A percentile compares a stretch with the other conserved stretches of the same genome.
Conservation (phyloP, 148 eudicot species). For the Silene latifolia region DNA sequence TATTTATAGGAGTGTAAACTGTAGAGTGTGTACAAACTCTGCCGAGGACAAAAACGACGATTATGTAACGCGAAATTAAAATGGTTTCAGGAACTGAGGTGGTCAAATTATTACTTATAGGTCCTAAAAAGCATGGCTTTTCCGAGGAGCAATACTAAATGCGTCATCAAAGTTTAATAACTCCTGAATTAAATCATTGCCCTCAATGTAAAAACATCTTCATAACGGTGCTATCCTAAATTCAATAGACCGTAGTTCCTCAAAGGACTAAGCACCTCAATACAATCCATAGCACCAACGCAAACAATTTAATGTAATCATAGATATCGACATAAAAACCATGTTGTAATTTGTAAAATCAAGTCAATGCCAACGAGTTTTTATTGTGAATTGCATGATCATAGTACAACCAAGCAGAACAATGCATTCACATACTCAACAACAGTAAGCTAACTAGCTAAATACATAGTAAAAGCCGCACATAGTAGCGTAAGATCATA, state of each 20-base stretch:
- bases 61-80: background rate
- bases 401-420: background rate
- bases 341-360: too few species aligned
- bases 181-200: background rate
- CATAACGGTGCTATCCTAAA: background rate
- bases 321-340: too few species aligned
- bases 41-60: background rate
- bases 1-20: background rate
- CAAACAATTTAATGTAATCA: too few species aligned
- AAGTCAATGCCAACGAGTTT: too few species aligned
- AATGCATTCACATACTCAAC: background rate
- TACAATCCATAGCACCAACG: too few species aligned
- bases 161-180: background rate
- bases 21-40: background rate
- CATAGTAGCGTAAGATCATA: constrained; percentile 23
- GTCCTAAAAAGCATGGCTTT: background rate
- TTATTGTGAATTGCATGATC: too few species aligned
- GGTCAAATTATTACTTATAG: too few species aligned
- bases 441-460: background rate
- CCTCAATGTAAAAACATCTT: background rate
- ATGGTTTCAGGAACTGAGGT: background rate
- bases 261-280: background rate
- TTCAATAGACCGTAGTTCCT: background rate
- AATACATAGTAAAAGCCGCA: constrained; percentile 1
- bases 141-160: background rate